Evolutionary conservation across 306 rosid species (phyloP), one percentile per base, ranked within the genome.

Genomic region (Medicago ruthenica): DNA sequence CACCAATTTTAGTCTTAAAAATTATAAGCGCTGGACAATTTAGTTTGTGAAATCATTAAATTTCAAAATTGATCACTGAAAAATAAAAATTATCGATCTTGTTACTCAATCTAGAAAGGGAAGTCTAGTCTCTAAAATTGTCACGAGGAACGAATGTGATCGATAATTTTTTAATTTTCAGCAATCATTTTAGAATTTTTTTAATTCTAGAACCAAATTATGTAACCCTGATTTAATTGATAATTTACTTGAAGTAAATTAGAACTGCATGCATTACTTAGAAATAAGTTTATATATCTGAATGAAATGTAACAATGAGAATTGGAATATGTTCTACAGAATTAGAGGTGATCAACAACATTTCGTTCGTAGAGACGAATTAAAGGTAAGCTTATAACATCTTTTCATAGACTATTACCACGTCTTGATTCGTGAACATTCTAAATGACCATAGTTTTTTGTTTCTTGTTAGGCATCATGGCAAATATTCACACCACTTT

Each of bases 291-390:
- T 16, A 16, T 21, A 16, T 51, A 51, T 51, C 22, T 18, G 27
- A 54, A 8, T 8, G 61, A 58, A 58, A 22, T 61, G 22, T 70
- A 41, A 27, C 42, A 24, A 66, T 73, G 75, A 62, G 58, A 53
- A 78, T 60, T 45, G 7, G 48, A 50, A 21, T 83, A 37, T 75
- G 4, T 70, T 82, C 58, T 36, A 47, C 98, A 95, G 97, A 82
- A 90, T 92, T 71, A 85, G 88, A 87, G 99, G 99, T 15, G 97
- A 95, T 76, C 97, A 95, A 70, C 99, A 95, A 21, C 97, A 95
- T 82, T 95, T 95, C 71, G 99, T 95, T 22, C 97, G 99, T 9
- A 74, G 99, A 75, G 99, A 95, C 39, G 99, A 95, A 89, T 81
- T 95, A 83, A 92, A 84, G 97, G 99, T 95, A 92, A 15, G 54